These are phyloP conservation scores for Sugiyamaella paludigena DNA, from an alignment of 1,139 yeast genomes.

Conservation along the genomic window DNA sequence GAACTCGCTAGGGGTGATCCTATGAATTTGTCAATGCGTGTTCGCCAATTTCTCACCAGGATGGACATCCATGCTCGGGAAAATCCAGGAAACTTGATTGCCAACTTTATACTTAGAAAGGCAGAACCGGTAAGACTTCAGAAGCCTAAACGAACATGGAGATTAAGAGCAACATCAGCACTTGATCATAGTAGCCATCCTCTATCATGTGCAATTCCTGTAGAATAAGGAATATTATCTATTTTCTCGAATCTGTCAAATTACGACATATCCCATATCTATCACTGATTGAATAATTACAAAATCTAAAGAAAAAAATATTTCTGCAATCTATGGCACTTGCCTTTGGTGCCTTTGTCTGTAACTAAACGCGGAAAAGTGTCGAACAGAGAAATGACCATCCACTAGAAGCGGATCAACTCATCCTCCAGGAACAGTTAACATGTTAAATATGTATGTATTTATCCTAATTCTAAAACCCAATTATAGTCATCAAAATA, in stretches of 20 bases:
- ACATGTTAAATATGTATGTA: background rate
- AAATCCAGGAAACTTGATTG: background rate
- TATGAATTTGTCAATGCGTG: background rate
- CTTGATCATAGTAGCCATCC: background rate
- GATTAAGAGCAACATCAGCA: too few species aligned
- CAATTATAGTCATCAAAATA: conserved; percentile 59
- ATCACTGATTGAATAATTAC: background rate
- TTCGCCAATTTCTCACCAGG: background rate
- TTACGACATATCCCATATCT: background rate
- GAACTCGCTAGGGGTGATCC: too few species aligned
- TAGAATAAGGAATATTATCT: background rate
- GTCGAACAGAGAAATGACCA: too few species aligned
- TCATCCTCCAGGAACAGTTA: too few species aligned
- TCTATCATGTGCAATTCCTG: conserved; percentile 1
- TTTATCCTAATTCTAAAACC: conserved; percentile 34
- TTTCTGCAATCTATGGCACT: too few species aligned
- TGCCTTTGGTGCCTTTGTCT: too few species aligned
- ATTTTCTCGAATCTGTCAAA: background rate
- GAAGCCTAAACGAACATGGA: too few species aligned
- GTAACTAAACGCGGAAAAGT: too few species aligned
- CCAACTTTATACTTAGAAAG: too few species aligned
- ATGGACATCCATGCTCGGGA: background rate
- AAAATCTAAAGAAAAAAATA: too few species aligned
- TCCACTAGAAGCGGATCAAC: too few species aligned
- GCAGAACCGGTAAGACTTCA: too few species aligned